Base-by-base conservation (phyloP, 2,329 filamentous ascomycete species). In the Thielaviopsis musarum region DNA sequence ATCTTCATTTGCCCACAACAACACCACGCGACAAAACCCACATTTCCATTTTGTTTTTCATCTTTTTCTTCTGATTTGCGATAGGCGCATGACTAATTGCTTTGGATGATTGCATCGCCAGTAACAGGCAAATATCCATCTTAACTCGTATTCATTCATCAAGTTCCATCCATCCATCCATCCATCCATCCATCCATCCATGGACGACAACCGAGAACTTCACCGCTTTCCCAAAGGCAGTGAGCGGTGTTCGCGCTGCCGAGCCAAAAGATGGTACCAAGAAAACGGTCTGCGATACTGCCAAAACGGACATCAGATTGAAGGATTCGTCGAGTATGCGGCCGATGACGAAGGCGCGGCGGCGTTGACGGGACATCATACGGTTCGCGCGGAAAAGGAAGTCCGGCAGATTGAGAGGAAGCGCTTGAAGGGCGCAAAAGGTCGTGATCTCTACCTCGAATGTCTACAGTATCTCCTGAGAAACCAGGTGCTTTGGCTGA, bases 391-490 rank as follows among this genome's bases (percentile, higher is more conserved):
- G 45, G 41, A 24, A 51, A 58, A 63, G 82, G 68, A 84, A 79
- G 63, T 80, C 81, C 66, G 69, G 72, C 24, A 74, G 74, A 57
- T 74, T 80, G 66, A 80, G 75, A 75, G 74, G 54, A 74, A 74
- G 61, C 78, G 84, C 66, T 74, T 87, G 56, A 70, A 70, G 5
- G 91, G 91, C 51, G 75, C 80, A 54, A 77, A 81, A 58, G 91
- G 86, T 15, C 81, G 83, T 64, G 81, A 86, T 63, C 78, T 96
- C 24, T 96, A 88, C 68, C 75, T 97, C 41, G 86, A 95, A 68
- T 85, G 82, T 63, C 80, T 94, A 61, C 91, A 97, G 70, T 75
- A 95, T 34, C 78, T 97, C 54, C 73, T 98, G 28, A 83, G 90
- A 68, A 88, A 86, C 67, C 91, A 97, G 73, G 73, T 88, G 17